Evolutionary conservation across 371 early-diverging fungal genomes (phyloP), one percentile per base, ranked within the genome.

Genomic region (Rhizopus delemar): DNA sequence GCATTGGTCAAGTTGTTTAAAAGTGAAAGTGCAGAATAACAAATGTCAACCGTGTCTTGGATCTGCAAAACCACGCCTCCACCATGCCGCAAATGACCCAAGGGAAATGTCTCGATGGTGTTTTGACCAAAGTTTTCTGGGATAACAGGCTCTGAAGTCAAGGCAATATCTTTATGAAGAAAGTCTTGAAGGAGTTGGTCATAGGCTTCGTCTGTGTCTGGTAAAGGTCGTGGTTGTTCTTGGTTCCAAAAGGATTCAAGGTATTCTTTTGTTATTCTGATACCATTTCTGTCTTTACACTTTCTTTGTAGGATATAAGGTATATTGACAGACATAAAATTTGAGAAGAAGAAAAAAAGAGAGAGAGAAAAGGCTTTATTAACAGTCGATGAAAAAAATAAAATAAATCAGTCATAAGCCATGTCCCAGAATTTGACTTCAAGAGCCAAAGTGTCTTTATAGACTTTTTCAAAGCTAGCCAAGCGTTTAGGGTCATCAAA

Each of bases 31-130:
- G 70, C 48, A 2, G 76, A 75, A 41, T 71, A 49, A n/a, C 65
- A 59, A 15, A 74, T 58, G 46, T 78, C 76, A 8, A 60, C 48
- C 8, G 70, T 55, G 41, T 75, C 72, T 34, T 64, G 63, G 8
- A 78, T 71, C 46, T 78, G 74, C 8, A 78, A 57, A 3, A 78
- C 68, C 3, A 71, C 65, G 9, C 70, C 73, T 28, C 60, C 54
- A n/a, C 58, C 53, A 7, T 62, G 58, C 4, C 52, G 51, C 4
- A 68, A 41, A 3, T 60, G 49, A 3, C 56, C 63, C 4, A 60
- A 39, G 28, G 75, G 72, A 51, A 71, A 75, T 22, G 22, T 3
- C 62, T 60, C 9, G 33, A 41, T 0, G 65, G 13, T 3, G 60
- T 16, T 8, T 58, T 50, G 3, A 0, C 65, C 73, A 41, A 51